Conservation (phyloP, 441 rosid genomes). For the Eruca vesicaria region DNA sequence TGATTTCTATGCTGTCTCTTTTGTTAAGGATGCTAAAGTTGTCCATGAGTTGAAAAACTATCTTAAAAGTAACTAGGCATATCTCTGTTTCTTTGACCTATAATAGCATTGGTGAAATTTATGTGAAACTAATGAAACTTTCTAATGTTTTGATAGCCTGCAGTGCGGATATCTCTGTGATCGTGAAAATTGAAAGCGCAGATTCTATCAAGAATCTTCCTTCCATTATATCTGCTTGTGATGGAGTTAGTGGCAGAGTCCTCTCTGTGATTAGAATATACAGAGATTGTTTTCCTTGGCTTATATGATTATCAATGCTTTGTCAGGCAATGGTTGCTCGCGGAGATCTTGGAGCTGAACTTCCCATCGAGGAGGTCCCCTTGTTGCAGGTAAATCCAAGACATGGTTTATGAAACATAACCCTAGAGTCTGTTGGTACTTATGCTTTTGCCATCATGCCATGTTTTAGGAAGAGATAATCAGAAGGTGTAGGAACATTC, state of each 20-base stretch:
- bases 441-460: constrained; percentile 2
- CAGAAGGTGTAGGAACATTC: constrained; percentile 81
- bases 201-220: constrained; percentile 93
- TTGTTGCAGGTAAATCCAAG: constrained; percentile 66
- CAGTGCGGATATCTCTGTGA: constrained; percentile 80
- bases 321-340: constrained; percentile 98
- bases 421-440: background rate
- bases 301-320: constrained; percentile 11
- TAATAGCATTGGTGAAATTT: background rate
- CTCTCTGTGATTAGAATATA: background rate
- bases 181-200: constrained; percentile 89
- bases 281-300: constrained; percentile 6
- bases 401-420: background rate
- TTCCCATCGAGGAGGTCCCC: constrained; percentile 97
- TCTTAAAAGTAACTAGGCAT: constrained; percentile 54
- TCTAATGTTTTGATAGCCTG: constrained; percentile 51
- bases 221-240: constrained; percentile 84
- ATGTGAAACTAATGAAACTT: constrained; percentile 10
- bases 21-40: constrained; percentile 96
- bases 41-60: constrained; percentile 83
- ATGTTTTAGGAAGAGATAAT: constrained; percentile 79
- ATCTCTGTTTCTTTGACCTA: background rate
- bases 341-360: constrained; percentile 99
- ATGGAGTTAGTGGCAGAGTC: constrained; percentile 71
- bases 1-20: constrained; percentile 96